Evolutionary conservation across 2,329 filamentous ascomycete species (phyloP).

Genomic region (Fusarium robinianum): DNA sequence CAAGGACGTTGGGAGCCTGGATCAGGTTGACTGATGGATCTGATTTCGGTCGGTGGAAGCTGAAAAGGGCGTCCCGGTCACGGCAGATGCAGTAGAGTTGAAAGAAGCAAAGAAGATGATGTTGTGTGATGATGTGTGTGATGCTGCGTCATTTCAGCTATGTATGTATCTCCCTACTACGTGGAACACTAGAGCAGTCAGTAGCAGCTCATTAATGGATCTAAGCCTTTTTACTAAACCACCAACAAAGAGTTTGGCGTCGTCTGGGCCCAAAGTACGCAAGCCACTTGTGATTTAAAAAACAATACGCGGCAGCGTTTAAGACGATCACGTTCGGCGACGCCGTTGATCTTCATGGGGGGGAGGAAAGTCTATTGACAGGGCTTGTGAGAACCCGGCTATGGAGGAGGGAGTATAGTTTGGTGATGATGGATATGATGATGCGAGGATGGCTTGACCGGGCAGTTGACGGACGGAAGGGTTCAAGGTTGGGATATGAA

Average conservation of each 20-base stretch:
- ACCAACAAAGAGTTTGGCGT: slow-evolving; percentile 11
- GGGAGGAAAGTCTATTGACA: slow-evolving; percentile 6
- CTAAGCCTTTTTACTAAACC: slow-evolving; percentile 5
- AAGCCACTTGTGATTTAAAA: slow-evolving; percentile 11
- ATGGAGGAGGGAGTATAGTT: background rate
- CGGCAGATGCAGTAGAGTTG: too few species aligned
- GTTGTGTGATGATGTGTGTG: too few species aligned
- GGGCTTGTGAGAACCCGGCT: slow-evolving; percentile 3
- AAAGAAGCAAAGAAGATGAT: too few species aligned
- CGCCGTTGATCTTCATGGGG: slow-evolving; percentile 10
- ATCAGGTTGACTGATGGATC: too few species aligned
- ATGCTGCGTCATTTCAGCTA: too few species aligned
- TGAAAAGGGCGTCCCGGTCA: too few species aligned
- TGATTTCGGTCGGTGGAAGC: too few species aligned
- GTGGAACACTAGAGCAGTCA: too few species aligned
- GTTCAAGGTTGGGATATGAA: too few species aligned
- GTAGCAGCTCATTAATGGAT: slow-evolving; percentile 7
- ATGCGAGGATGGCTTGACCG: slow-evolving; percentile 10
- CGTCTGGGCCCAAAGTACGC: slow-evolving; percentile 8
- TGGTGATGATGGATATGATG: slow-evolving; percentile 5
- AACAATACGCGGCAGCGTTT: slow-evolving; percentile 8
- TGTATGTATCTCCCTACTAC: too few species aligned
- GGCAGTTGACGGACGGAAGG: slow-evolving; percentile 1
- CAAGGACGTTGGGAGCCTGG: too few species aligned
- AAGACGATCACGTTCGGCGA: slow-evolving; percentile 11